These are phyloP conservation scores for Fagopyrum homotropicum DNA, from an alignment of 148 eudicot genomes.

Conservation along the genomic window DNA sequence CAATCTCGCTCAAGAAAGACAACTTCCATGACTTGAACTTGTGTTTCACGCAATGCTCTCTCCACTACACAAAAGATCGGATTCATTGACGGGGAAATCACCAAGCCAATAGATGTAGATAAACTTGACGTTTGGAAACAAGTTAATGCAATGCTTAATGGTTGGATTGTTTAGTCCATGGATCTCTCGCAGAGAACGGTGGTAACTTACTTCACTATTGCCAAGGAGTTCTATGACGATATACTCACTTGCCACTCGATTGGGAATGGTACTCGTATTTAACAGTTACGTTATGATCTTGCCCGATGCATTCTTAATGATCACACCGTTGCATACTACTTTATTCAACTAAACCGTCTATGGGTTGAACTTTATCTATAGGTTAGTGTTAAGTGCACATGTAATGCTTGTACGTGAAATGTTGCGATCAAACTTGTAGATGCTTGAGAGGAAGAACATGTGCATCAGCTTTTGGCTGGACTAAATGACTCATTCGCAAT, in stretches of 20 bases:
- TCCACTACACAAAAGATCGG: too few relatives aligned
- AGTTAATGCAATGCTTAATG: slow-evolving; percentile 10
- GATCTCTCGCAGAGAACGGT: not conserved
- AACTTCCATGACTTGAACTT: too few relatives aligned
- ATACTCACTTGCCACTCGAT: not conserved
- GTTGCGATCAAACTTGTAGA: too few relatives aligned
- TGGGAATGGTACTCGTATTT: not conserved
- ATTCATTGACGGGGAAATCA: too few relatives aligned
- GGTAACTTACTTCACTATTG: not conserved
- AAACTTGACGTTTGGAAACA: not conserved
- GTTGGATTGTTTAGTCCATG: not conserved
- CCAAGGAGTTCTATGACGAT: not conserved
- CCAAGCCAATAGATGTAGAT: too few relatives aligned
- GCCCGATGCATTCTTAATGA: not conserved
- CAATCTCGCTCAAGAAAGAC: too few relatives aligned
- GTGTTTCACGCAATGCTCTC: too few relatives aligned
- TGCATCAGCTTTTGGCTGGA: slow-evolving; percentile 14
- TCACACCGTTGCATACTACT: not conserved
- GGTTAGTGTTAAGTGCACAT: not conserved
- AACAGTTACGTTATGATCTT: not conserved
- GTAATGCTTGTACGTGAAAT: too few relatives aligned
- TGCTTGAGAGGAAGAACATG: slow-evolving; percentile 6
- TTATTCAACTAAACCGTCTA: not conserved
- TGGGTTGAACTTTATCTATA: slow-evolving; percentile 1
- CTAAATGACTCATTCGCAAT: slow-evolving; percentile 13